A percentile compares a stretch with the other conserved stretches of the same genome.
Evolutionary conservation across 2,329 filamentous ascomycete species (phyloP).

Genomic region (Diaporthe sp.): DNA sequence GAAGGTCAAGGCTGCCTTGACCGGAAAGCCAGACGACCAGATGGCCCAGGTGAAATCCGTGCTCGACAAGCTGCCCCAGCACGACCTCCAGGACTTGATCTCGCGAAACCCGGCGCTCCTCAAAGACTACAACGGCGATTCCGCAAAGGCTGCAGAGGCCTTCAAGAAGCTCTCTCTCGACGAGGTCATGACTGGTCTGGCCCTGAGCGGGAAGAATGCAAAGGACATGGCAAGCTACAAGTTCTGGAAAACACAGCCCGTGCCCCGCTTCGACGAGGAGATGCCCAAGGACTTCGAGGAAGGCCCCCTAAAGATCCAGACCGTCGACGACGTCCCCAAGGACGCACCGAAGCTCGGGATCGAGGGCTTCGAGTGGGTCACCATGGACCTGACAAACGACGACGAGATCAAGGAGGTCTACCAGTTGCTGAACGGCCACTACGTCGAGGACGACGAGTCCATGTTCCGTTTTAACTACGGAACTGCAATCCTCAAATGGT

Average conservation of each 20-base stretch:
- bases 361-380: slow-evolving; percentile 93
- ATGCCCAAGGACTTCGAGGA: slow-evolving; percentile 69
- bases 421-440: slow-evolving; percentile 90
- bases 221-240: slow-evolving; percentile 98
- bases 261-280: slow-evolving; percentile 81
- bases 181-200: slow-evolving; percentile 79
- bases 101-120: slow-evolving; percentile 79
- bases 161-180: slow-evolving; percentile 74
- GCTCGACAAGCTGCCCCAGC: slow-evolving; percentile 62
- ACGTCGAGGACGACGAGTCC: slow-evolving; percentile 96
- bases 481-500: slow-evolving; percentile 88
- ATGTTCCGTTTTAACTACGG: slow-evolving; percentile 99
- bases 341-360: slow-evolving; percentile 77
- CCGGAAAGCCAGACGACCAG: slow-evolving; percentile 48
- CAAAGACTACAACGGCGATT: slow-evolving; percentile 57
- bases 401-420: slow-evolving; percentile 89
- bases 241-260: slow-evolving; percentile 98
- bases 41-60: slow-evolving; percentile 60
- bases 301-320: slow-evolving; percentile 85
- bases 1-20: slow-evolving; percentile 63
- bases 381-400: slow-evolving; percentile 84
- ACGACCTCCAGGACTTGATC: slow-evolving; percentile 74
- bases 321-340: slow-evolving; percentile 81
- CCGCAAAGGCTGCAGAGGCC: slow-evolving; percentile 59
- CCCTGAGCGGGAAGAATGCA: slow-evolving; percentile 84